phyloP scores from a whole-genome alignment of 495 filamentous ascomycete species.

The Parathielavia appendiculata region DNA sequence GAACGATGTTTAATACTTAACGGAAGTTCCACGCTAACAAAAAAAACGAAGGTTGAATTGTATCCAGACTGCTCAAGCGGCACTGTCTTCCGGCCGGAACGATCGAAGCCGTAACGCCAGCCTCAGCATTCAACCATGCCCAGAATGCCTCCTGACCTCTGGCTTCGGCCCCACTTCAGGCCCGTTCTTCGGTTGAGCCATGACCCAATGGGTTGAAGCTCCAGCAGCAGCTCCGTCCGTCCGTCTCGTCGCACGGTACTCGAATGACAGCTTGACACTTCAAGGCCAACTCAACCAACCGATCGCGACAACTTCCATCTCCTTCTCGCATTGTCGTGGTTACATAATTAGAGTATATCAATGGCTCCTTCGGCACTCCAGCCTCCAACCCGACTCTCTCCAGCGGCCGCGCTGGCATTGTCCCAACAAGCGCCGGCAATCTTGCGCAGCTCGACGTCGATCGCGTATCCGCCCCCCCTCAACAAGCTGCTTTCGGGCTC shows the following conservation, averaged over 20 bases:
- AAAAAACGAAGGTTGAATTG: too few species aligned
- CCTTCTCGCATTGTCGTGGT: not conserved
- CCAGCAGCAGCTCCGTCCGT: not conserved
- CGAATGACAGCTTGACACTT: not conserved
- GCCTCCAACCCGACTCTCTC: slow-evolving; percentile 46
- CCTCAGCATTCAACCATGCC: too few species aligned
- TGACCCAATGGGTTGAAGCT: not conserved
- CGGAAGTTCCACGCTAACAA: too few species aligned
- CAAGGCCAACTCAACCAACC: slow-evolving; percentile 1
- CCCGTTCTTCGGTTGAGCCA: too few species aligned
- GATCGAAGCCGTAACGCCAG: too few species aligned
- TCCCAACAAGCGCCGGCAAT: slow-evolving; percentile 74
- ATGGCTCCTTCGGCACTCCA: slow-evolving; percentile 50
- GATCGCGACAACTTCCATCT: not conserved
- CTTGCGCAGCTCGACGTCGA: slow-evolving; percentile 48
- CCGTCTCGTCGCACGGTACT: not conserved
- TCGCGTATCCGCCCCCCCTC: slow-evolving; percentile 47
- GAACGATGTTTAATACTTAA: too few species aligned
- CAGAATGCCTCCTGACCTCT: too few species aligned
- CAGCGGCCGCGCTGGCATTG: slow-evolving; percentile 55
- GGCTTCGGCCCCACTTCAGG: too few species aligned
- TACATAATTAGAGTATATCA: not conserved
- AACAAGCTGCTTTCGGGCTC: slow-evolving; percentile 49
- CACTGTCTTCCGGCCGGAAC: too few species aligned
- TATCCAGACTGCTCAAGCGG: too few species aligned